Evolutionary conservation across 345 rosid species (phyloP), one percentile per base, ranked within the genome.

Genomic region (Raphanus sativus): DNA sequence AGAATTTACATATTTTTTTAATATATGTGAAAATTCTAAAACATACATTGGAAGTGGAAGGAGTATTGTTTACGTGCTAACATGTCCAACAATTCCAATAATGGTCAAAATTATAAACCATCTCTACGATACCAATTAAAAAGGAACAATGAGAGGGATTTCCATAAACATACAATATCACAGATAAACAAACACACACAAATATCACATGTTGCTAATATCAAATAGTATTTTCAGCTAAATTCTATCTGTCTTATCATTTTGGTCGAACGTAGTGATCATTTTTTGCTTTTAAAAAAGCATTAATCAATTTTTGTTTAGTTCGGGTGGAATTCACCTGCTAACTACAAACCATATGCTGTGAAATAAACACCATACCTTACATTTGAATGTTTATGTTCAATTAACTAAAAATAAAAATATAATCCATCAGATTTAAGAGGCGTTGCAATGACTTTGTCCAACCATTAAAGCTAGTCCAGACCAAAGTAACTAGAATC

Each of bases 401-500:
- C 17, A 6, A 33, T 73, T 42, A 72, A 64, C 60, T 36, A 62
- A 54, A 62, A 68, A 54, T 7, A 6, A 62, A 69, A 62, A 55
- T 70, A 32, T 77, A 71, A 71, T 72, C 55, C 62, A 38, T 45
- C 58, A 60, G 48, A 62, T 26, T 78, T 25, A 33, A 50, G 73
- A 60, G 52, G 60, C 70, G 74, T 61, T 73, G 70, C 69, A 78
- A 34, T 67, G 77, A 73, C 74, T 67, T 59, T 73, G 60, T 71
- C 76, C 61, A 65, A 65, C 76, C 17, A 77, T 77, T 71, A 77
- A 38, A 77, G 65, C 40, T 36, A 71, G 73, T 45, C 61, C 70
- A 67, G 60, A 50, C 64, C 74, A 78, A 66, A 72, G 81, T 66
- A 67, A 73, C 69, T 62, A 73, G 82, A 79, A 73, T 79, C 82